phyloP scores from a whole-genome alignment of 2,329 filamentous ascomycete genomes.

The Beauveria sp. region DNA sequence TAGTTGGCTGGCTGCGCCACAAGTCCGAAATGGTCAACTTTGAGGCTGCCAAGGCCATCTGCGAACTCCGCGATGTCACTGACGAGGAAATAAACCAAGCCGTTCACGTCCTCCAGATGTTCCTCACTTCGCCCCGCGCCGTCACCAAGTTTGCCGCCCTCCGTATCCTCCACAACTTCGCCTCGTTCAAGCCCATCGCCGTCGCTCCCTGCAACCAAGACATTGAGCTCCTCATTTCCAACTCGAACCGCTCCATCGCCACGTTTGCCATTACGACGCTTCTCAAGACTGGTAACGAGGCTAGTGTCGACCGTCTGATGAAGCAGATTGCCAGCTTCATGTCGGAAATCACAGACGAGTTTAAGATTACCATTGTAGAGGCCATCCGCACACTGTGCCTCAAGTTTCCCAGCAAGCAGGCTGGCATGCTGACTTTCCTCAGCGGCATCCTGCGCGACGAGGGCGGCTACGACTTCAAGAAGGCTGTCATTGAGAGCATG shows the following conservation, averaged over 20 bases:
- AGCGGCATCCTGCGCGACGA: slow-evolving; percentile 95
- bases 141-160: slow-evolving; percentile 98
- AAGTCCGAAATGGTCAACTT: slow-evolving; percentile 99
- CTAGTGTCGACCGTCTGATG: slow-evolving; percentile 93
- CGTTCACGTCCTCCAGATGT: slow-evolving; percentile 90
- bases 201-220: slow-evolving; percentile 94
- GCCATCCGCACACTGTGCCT: slow-evolving; percentile 93
- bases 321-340: slow-evolving; percentile 98
- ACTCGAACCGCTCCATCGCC: slow-evolving; percentile 93
- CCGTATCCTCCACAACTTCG: slow-evolving; percentile 91
- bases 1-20: slow-evolving; percentile 93
- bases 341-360: slow-evolving; percentile 98
- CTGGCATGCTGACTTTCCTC: slow-evolving; percentile 93
- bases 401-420: slow-evolving; percentile 97
- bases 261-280: slow-evolving; percentile 98
- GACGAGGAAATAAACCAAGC: slow-evolving; percentile 88
- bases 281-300: slow-evolving; percentile 96
- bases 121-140: slow-evolving; percentile 88
- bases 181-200: slow-evolving; percentile 88
- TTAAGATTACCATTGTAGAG: slow-evolving; percentile 99
- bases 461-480: slow-evolving; percentile 97
- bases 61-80: slow-evolving; percentile 86
- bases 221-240: slow-evolving; percentile 93
- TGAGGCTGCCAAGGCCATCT: slow-evolving; percentile 96
- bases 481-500: slow-evolving; percentile 96